These are phyloP conservation scores for Nicotiana noctiflora DNA, from an alignment of 257 asterid species.

Conservation along the genomic window DNA sequence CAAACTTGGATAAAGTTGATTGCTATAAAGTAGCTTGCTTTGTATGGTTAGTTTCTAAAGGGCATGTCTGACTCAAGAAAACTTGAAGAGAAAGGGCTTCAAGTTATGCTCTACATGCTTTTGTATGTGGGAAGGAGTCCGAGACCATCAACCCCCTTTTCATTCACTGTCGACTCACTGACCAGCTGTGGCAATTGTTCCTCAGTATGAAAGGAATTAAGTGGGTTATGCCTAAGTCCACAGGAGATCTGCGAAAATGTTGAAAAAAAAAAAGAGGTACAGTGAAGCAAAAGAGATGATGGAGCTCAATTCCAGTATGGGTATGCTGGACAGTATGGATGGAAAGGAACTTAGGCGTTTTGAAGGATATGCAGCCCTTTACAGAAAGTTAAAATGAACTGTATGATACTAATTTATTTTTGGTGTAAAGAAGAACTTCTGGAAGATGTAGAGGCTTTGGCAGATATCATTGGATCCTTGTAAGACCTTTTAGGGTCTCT, in stretches of 20 bases:
- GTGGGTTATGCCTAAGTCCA: not conserved
- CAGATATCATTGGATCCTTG: not conserved
- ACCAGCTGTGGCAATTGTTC: not conserved
- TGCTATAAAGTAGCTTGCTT: not conserved
- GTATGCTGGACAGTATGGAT: not conserved
- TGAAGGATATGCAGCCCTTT: not conserved
- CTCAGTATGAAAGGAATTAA: not conserved
- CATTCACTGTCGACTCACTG: not conserved
- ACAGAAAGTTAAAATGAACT: not conserved
- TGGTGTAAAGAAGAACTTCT: not conserved
- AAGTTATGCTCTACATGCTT: not conserved
- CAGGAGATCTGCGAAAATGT: not conserved
- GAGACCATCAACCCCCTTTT: not conserved
- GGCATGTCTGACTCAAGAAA: not conserved
- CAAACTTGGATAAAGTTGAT: not conserved
- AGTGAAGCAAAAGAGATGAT: not conserved
- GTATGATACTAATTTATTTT: not conserved
- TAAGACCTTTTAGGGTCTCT: not conserved
- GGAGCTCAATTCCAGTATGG: not conserved
- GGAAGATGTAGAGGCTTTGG: not conserved
- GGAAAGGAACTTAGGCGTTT: not conserved
- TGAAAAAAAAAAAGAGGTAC: not conserved
- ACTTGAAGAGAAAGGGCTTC: not conserved
- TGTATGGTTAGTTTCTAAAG: not conserved
- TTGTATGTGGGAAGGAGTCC: not conserved